Base-by-base conservation (phyloP, 192 early-diverging fungal species). In the Geranomyces variabilis region DNA sequence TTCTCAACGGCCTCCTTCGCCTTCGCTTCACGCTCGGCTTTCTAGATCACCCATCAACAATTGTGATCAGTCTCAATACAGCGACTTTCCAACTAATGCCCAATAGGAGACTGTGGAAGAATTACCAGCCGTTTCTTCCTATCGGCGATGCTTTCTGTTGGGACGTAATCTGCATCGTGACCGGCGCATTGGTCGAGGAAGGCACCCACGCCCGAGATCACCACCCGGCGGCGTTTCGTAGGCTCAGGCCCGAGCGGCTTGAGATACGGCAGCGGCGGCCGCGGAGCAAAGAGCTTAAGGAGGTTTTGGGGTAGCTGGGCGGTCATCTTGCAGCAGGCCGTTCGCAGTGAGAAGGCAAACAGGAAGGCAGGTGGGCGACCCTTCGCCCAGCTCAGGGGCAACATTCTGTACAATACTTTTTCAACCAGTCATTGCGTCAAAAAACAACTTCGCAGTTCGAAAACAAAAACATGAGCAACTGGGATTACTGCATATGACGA, bases 211-310 rank as follows among this genome's bases (percentile, higher is more conserved):
- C 90, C 88, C 3, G 76, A 62, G 63, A 92, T 79, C 17, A 64
- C 66, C 12, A 88, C 79, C 7, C 84, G 81, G 17, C 75, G 67
- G 19, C 88, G 79, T 41, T 87, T 77, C n/a, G 72, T 82, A 2
- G 86, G 86, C 55, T 87, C 86, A 47, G 79, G 72, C 75, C 93
- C 92, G 56, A 92, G 66, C 28, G 93, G 91, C 31, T 84, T 71
- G 12, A 83, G 59, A 73, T 85, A 83, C 21, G 77, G 77, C n/a
- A 94, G 81, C 12, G 90, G 89, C 28, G 93, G 93, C 45, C 93
- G 84, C 26, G 93, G 92, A 21, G 89, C 87, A 81, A 95, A 95
- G 21, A 93, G 88, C 53, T 85, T 82, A 8, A 93, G 74, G 29
- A 95, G 80, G 58, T 92, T 85, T 1, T 91, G 77, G 14, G 77